Evolutionary conservation across 139 green algal species (phyloP).

Genomic region (Eudorina sp.): DNA sequence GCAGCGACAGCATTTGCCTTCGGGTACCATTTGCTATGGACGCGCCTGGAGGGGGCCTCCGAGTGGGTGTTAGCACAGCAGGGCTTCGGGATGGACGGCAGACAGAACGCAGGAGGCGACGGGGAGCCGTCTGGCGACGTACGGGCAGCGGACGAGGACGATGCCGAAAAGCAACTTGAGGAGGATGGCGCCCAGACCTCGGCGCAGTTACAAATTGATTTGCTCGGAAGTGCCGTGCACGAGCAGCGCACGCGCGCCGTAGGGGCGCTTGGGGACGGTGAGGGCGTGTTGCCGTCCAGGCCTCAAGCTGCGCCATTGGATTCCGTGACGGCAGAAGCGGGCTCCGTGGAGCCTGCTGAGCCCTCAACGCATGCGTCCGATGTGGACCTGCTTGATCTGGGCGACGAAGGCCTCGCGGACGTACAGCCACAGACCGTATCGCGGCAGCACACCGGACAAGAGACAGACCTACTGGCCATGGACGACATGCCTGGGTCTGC

Average conservation of each 20-base stretch:
- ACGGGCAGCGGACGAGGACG: too few species aligned
- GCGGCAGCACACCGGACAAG: neutral
- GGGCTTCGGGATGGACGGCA: too few species aligned
- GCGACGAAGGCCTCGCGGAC: neutral
- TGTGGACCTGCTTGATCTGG: neutral
- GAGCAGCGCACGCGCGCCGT: too few species aligned
- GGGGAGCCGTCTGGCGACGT: too few species aligned
- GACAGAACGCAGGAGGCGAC: too few species aligned
- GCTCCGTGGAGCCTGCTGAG: too few species aligned
- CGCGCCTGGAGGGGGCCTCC: neutral
- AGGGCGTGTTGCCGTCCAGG: too few species aligned
- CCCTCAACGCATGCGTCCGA: neutral
- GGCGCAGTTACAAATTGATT: too few species aligned
- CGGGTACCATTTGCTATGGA: conserved; percentile 27
- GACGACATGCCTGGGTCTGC: neutral
- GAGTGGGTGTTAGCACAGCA: neutral
- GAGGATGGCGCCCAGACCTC: neutral
- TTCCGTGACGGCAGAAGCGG: too few species aligned
- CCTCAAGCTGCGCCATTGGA: too few species aligned
- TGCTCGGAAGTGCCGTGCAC: too few species aligned
- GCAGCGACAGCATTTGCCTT: neutral
- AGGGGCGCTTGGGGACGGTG: too few species aligned
- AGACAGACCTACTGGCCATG: neutral
- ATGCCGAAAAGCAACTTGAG: neutral
- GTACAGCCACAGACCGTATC: neutral